These are phyloP conservation scores for Rhizopogon rudus DNA, from an alignment of 768 basidiomycete genomes.

Conservation along the genomic window DNA sequence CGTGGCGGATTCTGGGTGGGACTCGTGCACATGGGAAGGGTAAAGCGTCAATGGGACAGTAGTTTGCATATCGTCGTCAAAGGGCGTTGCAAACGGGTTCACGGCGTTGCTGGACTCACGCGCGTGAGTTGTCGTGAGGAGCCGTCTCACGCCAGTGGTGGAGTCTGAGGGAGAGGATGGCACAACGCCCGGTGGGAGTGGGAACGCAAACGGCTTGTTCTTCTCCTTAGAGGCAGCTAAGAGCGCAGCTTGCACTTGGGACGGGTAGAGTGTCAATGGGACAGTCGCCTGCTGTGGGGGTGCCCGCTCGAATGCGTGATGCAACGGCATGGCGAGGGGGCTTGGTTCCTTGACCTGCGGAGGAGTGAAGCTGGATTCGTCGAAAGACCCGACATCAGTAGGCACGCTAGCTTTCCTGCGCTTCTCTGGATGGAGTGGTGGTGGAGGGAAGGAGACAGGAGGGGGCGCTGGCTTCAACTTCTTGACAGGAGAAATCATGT, in stretches of 20 bases:
- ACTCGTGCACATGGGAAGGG: conserved; percentile 12
- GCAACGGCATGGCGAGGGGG: conserved; percentile 35
- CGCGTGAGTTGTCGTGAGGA: conserved; percentile 38
- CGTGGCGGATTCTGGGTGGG: conserved; percentile 16
- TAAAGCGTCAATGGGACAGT: conserved; percentile 10
- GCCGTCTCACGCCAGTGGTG: conserved; percentile 36
- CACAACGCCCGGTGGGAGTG: background rate
- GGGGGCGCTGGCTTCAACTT: conserved; percentile 19
- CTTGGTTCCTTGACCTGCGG: conserved; percentile 17
- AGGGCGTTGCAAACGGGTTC: conserved; percentile 72
- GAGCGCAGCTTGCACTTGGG: conserved; percentile 12
- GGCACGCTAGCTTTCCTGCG: conserved; percentile 33
- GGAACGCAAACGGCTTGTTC: background rate
- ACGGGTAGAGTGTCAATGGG: conserved; percentile 13
- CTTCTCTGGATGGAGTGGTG: conserved; percentile 26
- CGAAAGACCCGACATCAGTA: conserved; percentile 28
- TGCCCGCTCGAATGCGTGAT: conserved; percentile 33
- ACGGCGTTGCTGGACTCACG: conserved; percentile 27
- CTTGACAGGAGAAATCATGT: conserved; percentile 12
- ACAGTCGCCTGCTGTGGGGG: conserved; percentile 10
- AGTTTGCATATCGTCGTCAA: conserved; percentile 55
- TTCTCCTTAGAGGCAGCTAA: background rate
- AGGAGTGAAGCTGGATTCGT: conserved; percentile 17
- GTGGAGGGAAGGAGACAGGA: conserved; percentile 32
- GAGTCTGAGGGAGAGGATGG: conserved; percentile 13